A percentile compares a stretch with the other conserved stretches of the same genome.
These are phyloP conservation scores for Aspergillus avenaceus DNA, from an alignment of 495 filamentous ascomycete species.

Conservation along the genomic window DNA sequence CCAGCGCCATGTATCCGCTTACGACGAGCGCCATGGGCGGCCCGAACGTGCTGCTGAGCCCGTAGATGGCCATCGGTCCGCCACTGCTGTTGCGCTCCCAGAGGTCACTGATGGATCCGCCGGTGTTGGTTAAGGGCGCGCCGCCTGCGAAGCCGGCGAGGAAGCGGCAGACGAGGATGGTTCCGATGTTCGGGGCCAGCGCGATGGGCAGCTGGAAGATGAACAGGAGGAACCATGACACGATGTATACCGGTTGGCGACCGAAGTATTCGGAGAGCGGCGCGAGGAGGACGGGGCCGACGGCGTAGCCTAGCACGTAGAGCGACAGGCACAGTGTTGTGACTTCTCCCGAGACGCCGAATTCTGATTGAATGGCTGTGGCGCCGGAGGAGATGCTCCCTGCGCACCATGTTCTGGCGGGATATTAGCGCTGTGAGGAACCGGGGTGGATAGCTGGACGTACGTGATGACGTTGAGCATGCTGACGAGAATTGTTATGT, in stretches of 20 bases:
- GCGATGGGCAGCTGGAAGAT: conserved; percentile 59
- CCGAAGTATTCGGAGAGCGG: conserved; percentile 66
- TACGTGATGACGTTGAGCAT: conserved; percentile 41
- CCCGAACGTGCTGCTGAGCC: conserved; percentile 38
- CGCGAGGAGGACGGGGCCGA: conserved; percentile 55
- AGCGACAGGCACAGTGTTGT: conserved; percentile 48
- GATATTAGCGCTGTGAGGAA: not conserved
- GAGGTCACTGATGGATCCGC: conserved; percentile 35
- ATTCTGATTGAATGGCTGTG: conserved; percentile 32
- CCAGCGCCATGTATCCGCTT: conserved; percentile 38
- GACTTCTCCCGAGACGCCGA: conserved; percentile 38
- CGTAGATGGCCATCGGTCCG: conserved; percentile 56
- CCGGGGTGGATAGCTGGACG: not conserved
- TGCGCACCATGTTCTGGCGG: conserved; percentile 33
- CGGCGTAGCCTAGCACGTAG: conserved; percentile 49
- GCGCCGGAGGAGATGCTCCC: conserved; percentile 41
- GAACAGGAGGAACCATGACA: conserved; percentile 55
- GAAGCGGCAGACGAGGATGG: conserved; percentile 55
- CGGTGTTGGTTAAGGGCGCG: conserved; percentile 47
- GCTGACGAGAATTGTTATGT: conserved; percentile 36
- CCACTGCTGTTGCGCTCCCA: conserved; percentile 49
- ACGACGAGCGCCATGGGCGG: conserved; percentile 39
- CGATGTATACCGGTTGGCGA: conserved; percentile 51
- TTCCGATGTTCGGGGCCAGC: conserved; percentile 47
- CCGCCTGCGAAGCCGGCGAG: conserved; percentile 51